Evolutionary conservation across 148 eudicot species (phyloP).

Genomic region (Vaccinium darrowii): DNA sequence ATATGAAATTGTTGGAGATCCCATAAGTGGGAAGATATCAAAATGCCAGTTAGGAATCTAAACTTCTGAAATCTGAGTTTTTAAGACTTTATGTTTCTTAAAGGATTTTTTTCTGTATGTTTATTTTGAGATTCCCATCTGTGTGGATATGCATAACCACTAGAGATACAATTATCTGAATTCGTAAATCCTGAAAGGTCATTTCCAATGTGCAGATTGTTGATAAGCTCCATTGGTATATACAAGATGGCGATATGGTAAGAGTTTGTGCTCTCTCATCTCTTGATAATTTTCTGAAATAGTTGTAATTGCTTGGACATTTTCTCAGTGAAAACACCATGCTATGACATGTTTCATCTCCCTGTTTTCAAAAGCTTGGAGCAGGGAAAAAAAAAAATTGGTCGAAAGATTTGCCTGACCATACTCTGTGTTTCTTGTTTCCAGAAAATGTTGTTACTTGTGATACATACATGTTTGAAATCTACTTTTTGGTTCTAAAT

Average conservation of each 20-base stretch:
- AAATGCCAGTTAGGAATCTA: background rate
- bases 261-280: constrained; percentile 10
- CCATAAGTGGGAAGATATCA: background rate
- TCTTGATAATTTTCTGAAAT: background rate
- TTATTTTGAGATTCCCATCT: background rate
- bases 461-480: background rate
- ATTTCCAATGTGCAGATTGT: constrained; percentile 58
- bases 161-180: background rate
- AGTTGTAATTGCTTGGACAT: background rate
- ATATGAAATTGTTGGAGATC: background rate
- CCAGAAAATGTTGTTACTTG: background rate
- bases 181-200: constrained; percentile 1
- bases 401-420: no score
- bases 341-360: background rate
- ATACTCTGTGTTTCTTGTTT: no score
- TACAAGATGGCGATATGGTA: constrained; percentile 80
- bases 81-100: background rate
- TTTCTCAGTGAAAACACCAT: background rate
- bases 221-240: constrained; percentile 69
- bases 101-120: constrained; percentile 4
- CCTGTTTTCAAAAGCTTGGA: no score
- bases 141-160: background rate
- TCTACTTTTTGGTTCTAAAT: background rate
- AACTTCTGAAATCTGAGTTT: background rate
- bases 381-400: no score